Conservation (phyloP, 345 rosid genomes). For the Eucalyptus cloeziana region DNA sequence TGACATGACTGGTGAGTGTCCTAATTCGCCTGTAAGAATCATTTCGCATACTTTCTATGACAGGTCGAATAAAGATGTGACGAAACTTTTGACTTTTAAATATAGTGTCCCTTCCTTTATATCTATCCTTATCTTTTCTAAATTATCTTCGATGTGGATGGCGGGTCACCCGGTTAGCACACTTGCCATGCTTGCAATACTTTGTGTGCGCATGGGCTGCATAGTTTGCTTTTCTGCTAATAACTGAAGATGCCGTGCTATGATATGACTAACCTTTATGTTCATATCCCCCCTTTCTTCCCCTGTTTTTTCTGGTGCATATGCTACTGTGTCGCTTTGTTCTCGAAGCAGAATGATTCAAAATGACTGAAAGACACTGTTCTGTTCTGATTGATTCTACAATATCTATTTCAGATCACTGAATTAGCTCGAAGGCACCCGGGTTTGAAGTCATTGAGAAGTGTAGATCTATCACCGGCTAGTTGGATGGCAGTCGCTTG, state of each 20-base stretch:
- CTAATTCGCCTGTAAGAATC: background rate
- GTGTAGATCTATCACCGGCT: constrained; percentile 98
- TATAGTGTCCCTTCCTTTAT: background rate
- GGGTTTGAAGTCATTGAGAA: constrained; percentile 83
- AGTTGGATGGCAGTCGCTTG: constrained; percentile 99
- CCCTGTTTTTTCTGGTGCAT: background rate
- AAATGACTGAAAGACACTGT: background rate
- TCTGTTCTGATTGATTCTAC: background rate
- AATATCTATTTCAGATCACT: constrained; percentile 36
- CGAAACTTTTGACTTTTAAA: background rate
- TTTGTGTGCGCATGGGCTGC: background rate
- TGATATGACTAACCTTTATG: background rate
- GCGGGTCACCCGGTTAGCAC: background rate
- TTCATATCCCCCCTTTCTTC: background rate
- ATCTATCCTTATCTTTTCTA: background rate
- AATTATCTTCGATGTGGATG: background rate
- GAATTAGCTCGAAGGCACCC: constrained; percentile 62
- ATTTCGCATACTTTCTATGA: background rate
- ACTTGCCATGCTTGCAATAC: background rate
- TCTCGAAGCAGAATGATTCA: background rate
- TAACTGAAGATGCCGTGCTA: background rate
- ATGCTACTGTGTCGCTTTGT: background rate
- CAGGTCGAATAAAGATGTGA: background rate
- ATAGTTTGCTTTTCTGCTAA: background rate
- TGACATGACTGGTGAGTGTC: background rate